These are phyloP conservation scores for Glycine soja DNA, from an alignment of 306 rosid species.

Conservation along the genomic window DNA sequence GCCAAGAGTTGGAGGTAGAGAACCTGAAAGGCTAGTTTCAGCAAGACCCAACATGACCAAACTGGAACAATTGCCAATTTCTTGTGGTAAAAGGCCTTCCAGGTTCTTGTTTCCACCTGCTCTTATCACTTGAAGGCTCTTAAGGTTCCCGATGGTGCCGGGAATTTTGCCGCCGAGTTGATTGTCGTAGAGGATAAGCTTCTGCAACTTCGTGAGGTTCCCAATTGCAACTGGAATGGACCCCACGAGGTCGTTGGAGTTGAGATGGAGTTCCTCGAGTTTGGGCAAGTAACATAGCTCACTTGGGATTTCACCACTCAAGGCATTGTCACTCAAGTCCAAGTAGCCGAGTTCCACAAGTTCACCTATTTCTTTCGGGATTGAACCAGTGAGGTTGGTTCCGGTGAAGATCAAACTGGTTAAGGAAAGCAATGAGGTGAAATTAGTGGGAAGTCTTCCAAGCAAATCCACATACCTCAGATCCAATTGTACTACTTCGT, in stretches of 20 bases:
- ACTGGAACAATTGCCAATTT: conserved; percentile 77
- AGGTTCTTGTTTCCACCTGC: conserved; percentile 93
- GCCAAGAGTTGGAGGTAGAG: conserved; percentile 70
- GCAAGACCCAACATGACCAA: conserved; percentile 79
- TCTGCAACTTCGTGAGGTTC: conserved; percentile 60
- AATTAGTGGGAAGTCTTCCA: conserved; percentile 70
- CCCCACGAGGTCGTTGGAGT: conserved; percentile 73
- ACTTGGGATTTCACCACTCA: conserved; percentile 76
- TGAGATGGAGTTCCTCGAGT: conserved; percentile 70
- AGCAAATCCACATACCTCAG: conserved; percentile 69
- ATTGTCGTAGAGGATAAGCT: conserved; percentile 69
- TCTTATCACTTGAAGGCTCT: conserved; percentile 67
- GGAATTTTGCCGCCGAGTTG: conserved; percentile 77
- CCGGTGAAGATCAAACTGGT: conserved; percentile 69
- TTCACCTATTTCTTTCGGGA: conserved; percentile 66
- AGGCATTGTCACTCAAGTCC: conserved; percentile 79
- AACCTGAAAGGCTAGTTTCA: conserved; percentile 85
- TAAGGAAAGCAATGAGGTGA: conserved; percentile 68
- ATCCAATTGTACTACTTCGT: conserved; percentile 63
- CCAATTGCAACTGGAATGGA: conserved; percentile 74
- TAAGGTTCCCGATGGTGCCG: conserved; percentile 64
- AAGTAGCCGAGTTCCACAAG: conserved; percentile 57
- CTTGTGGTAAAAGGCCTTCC: conserved; percentile 69
- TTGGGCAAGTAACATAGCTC: conserved; percentile 58
- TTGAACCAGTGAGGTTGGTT: conserved; percentile 80